These are phyloP conservation scores for Ostreobium quekettii DNA, from an alignment of 139 green algal species.

Conservation along the genomic window DNA sequence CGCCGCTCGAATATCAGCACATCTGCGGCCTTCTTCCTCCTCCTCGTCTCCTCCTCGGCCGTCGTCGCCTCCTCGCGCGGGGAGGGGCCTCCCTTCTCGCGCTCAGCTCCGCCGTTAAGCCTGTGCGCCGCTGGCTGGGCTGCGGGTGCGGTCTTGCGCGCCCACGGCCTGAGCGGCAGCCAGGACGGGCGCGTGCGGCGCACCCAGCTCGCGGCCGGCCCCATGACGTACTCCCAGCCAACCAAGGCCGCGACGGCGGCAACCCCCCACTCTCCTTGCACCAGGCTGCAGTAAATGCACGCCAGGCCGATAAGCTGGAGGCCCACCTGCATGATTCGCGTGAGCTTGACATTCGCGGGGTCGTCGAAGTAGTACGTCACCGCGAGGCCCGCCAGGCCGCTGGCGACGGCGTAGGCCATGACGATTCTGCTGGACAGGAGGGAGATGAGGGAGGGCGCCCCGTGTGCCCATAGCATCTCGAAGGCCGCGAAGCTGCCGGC, in stretches of 20 bases:
- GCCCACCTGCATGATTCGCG: constrained; percentile 41
- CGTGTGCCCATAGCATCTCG: no score
- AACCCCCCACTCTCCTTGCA: neutral
- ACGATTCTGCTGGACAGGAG: constrained; percentile 19
- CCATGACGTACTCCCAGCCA: neutral
- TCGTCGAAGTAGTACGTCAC: constrained; percentile 60
- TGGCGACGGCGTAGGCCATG: constrained; percentile 30
- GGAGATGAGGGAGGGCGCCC: constrained; percentile 7
- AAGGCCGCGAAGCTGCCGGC: no score
- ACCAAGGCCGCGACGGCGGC: constrained; percentile 6
- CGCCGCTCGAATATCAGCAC: no score
- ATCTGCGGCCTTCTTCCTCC: no score
- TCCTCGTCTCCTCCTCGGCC: no score
- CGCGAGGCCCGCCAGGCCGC: constrained; percentile 34
- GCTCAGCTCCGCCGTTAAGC: no score
- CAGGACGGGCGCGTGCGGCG: neutral
- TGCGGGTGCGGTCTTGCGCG: no score
- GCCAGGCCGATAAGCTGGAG: constrained; percentile 44
- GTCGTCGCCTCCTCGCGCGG: no score
- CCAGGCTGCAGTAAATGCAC: constrained; percentile 8
- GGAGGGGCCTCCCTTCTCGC: no score
- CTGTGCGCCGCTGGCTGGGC: no score
- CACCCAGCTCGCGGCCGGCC: neutral
- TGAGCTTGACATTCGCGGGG: constrained; percentile 37
- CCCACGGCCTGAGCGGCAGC: neutral